phyloP scores from a whole-genome alignment of 306 rosid genomes.

The Abrus pulchellus region DNA sequence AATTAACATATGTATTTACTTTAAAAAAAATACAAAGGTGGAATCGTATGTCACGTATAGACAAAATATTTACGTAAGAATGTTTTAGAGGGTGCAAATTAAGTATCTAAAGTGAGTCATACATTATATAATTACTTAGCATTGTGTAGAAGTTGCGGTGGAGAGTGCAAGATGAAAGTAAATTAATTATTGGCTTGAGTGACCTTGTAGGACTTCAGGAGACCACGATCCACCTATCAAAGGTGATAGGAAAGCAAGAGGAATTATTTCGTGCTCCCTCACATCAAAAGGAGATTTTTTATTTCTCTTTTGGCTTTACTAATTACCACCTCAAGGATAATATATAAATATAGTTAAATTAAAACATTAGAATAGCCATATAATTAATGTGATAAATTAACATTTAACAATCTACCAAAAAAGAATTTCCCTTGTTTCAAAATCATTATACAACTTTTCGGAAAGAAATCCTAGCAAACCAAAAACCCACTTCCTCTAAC shows the following conservation, averaged over 20 bases:
- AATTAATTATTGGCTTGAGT: slow-evolving; percentile 23
- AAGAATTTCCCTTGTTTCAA: neutral
- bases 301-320: no score
- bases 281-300: no score
- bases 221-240: slow-evolving; percentile 47
- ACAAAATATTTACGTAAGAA: neutral
- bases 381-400: neutral
- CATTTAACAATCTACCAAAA: no score
- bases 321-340: neutral
- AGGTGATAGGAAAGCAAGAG: neutral
- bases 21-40: neutral
- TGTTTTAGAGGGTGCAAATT: neutral
- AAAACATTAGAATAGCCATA: neutral
- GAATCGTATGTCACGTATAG: neutral
- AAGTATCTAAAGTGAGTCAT: slow-evolving; percentile 2
- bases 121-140: neutral
- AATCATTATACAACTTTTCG: neutral
- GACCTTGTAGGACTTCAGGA: slow-evolving; percentile 52
- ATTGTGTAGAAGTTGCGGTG: neutral
- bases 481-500: slow-evolving; percentile 48
- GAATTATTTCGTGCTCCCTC: neutral
- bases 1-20: neutral
- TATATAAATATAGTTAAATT: neutral
- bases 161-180: slow-evolving; percentile 23
- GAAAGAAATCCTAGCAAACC: neutral